Conservation (phyloP, 768 basidiomycete genomes). For the Tephrocybe rancida region DNA sequence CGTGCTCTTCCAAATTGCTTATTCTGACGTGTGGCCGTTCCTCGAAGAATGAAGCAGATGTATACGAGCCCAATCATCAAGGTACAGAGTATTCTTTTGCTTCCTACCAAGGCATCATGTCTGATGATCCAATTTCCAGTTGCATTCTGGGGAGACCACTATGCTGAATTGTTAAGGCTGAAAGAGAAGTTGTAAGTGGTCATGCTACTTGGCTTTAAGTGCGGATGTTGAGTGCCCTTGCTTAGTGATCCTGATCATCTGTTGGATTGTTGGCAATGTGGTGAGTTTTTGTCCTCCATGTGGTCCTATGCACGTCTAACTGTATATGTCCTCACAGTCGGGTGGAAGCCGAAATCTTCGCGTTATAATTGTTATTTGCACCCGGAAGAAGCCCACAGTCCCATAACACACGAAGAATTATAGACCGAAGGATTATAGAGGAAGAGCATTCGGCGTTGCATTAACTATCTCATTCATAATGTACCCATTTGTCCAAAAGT, state of each 20-base stretch:
- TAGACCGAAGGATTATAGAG: no score
- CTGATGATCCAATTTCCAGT: conserved; percentile 18
- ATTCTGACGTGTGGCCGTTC: not conserved
- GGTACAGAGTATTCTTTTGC: conserved; percentile 22
- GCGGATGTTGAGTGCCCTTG: not conserved
- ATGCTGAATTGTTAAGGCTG: conserved; percentile 38
- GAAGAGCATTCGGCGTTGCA: no score
- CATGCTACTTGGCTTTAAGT: not conserved
- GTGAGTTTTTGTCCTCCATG: conserved; percentile 25
- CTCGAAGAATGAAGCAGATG: conserved; percentile 48
- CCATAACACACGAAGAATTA: not conserved
- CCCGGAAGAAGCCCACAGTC: not conserved
- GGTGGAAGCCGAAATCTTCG: conserved; percentile 6
- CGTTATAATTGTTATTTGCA: not conserved
- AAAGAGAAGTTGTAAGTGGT: conserved; percentile 48
- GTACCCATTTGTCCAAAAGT: no score
- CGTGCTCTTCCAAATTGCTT: not conserved
- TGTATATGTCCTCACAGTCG: conserved; percentile 23
- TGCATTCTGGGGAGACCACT: conserved; percentile 49
- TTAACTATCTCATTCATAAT: no score
- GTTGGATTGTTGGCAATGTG: conserved; percentile 54
- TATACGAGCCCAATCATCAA: conserved; percentile 47
- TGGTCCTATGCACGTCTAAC: not conserved
- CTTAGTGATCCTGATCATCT: conserved; percentile 47
- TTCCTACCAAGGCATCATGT: not conserved